These are phyloP conservation scores for Asterionellopsis glacialis DNA, from an alignment of 108 stramenopile genomes.

Conservation along the genomic window DNA sequence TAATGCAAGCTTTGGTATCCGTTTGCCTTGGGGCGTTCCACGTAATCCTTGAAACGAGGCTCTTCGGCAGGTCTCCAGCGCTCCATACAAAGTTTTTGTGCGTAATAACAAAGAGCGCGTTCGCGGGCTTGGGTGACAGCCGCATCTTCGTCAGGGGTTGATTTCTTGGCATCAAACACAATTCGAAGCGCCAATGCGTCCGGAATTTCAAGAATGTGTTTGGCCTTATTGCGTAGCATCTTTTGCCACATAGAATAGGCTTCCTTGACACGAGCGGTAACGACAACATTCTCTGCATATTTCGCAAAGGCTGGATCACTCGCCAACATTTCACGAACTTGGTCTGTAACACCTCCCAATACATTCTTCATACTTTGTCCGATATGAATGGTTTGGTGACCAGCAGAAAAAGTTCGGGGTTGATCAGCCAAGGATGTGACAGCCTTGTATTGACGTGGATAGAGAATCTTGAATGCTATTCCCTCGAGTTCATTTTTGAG, in stretches of 20 bases:
- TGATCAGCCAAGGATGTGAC: slow-evolving; percentile 39
- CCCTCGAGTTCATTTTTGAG: slow-evolving; percentile 87
- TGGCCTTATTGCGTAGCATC: slow-evolving; percentile 60
- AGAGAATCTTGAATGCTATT: slow-evolving; percentile 73
- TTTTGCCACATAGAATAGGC: slow-evolving; percentile 80
- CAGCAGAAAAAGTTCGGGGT: slow-evolving; percentile 6
- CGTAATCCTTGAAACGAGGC: slow-evolving; percentile 88
- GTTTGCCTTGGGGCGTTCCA: slow-evolving; percentile 79
- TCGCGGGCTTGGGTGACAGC: slow-evolving; percentile 58
- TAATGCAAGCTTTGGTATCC: slow-evolving; percentile 94
- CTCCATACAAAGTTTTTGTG: slow-evolving; percentile 45
- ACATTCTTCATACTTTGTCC: slow-evolving; percentile 54
- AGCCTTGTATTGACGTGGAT: slow-evolving; percentile 52
- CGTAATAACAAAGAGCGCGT: slow-evolving; percentile 76
- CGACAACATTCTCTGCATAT: slow-evolving; percentile 44
- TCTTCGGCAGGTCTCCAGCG: slow-evolving; percentile 41
- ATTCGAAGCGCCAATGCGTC: slow-evolving; percentile 77
- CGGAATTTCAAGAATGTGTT: slow-evolving; percentile 63
- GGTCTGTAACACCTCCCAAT: slow-evolving; percentile 41
- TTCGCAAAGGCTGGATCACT: slow-evolving; percentile 56
- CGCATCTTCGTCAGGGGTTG: slow-evolving; percentile 41
- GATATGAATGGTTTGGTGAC: slow-evolving; percentile 16
- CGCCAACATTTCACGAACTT: slow-evolving; percentile 50
- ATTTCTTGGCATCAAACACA: slow-evolving; percentile 62
- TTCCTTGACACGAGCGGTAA: slow-evolving; percentile 77